Conservation (phyloP, 345 rosid species). For the Stellera chamaejasme region DNA sequence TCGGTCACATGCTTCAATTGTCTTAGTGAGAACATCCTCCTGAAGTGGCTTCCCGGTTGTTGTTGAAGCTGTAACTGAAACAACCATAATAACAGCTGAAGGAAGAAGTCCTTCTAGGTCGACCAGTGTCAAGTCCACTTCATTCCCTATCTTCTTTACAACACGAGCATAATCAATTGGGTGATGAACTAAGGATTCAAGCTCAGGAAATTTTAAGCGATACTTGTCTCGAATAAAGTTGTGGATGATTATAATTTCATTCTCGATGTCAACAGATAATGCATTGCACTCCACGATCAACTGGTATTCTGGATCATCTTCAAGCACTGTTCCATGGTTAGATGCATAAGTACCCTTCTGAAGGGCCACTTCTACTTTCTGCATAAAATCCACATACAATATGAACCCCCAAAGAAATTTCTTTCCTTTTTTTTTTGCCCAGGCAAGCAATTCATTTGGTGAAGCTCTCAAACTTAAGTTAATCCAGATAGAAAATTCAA, state of each 20-base stretch:
- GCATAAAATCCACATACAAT: slow-evolving; percentile 2
- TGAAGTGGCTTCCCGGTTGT: slow-evolving; percentile 90
- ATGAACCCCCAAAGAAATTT: neutral
- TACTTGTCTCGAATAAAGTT: slow-evolving; percentile 89
- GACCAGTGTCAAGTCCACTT: slow-evolving; percentile 79
- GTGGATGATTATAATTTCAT: slow-evolving; percentile 81
- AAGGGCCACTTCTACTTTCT: slow-evolving; percentile 82
- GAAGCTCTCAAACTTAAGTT: too few species aligned
- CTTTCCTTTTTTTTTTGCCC: too few species aligned
- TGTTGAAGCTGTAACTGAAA: slow-evolving; percentile 87
- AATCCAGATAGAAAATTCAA: neutral
- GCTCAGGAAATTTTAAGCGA: slow-evolving; percentile 81
- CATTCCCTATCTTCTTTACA: slow-evolving; percentile 85
- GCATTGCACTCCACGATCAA: slow-evolving; percentile 87
- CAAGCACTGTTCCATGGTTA: slow-evolving; percentile 58
- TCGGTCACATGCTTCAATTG: slow-evolving; percentile 78
- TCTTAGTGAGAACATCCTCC: slow-evolving; percentile 75
- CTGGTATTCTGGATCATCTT: slow-evolving; percentile 93
- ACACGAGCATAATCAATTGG: slow-evolving; percentile 94
- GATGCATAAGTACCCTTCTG: slow-evolving; percentile 54
- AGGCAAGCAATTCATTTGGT: neutral
- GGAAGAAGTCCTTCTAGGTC: slow-evolving; percentile 87
- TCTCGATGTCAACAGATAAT: slow-evolving; percentile 84
- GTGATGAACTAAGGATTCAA: slow-evolving; percentile 82
- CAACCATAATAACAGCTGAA: slow-evolving; percentile 85